phyloP scores from a whole-genome alignment of 129 eudicot genomes.

The Silybum marianum region DNA sequence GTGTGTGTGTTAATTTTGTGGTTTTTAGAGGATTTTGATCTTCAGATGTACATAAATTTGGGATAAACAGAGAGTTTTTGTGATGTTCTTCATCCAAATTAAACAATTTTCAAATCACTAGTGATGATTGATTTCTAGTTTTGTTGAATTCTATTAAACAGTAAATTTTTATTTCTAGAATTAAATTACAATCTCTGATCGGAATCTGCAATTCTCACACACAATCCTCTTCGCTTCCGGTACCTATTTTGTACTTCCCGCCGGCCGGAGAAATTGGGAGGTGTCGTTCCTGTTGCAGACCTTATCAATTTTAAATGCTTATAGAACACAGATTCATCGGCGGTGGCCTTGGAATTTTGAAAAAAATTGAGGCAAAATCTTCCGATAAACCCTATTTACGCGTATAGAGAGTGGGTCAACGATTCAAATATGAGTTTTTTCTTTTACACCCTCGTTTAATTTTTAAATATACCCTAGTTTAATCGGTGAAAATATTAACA shows the following conservation, averaged over 20 bases:
- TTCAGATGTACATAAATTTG: conserved; percentile 18
- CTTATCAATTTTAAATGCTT: background rate
- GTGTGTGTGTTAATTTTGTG: conserved; percentile 2
- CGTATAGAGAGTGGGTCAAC: too few species aligned
- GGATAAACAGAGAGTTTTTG: background rate
- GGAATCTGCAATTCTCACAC: background rate
- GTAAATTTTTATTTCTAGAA: background rate
- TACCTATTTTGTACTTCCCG: background rate
- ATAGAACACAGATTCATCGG: too few species aligned
- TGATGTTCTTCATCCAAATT: background rate
- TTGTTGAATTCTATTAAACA: background rate
- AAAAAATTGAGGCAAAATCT: too few species aligned
- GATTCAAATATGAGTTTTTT: too few species aligned
- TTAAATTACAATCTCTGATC: background rate
- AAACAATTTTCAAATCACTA: background rate
- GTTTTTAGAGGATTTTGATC: conserved; percentile 18
- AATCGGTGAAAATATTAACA: too few species aligned
- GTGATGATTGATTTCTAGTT: background rate
- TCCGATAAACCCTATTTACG: too few species aligned
- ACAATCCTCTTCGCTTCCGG: background rate
- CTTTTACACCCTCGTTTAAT: too few species aligned
- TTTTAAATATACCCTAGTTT: too few species aligned
- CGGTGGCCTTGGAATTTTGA: too few species aligned
- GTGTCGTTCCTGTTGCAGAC: too few species aligned
- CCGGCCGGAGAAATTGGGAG: background rate